Percentiles rank a stretch among this genome's conserved stretches.
phyloP scores from a whole-genome alignment of 768 basidiomycete species.

The Trichaptum fuscoviolaceum region DNA sequence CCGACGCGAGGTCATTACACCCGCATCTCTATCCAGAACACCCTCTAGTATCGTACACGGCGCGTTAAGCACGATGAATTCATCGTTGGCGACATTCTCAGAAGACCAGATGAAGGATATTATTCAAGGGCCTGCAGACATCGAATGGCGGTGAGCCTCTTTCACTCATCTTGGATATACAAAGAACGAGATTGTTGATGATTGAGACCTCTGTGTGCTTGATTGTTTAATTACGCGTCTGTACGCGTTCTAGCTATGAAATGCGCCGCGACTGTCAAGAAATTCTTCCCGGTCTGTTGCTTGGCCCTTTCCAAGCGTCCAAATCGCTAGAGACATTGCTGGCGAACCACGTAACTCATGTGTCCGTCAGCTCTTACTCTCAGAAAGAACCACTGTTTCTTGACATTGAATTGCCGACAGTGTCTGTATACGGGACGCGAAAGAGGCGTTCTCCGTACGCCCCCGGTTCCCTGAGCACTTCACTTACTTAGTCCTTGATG shows the following conservation, averaged over 20 bases:
- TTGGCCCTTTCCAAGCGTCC: conserved; percentile 86
- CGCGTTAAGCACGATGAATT: conserved; percentile 4
- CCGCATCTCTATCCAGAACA: conserved; percentile 3
- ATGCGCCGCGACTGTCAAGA: conserved; percentile 96
- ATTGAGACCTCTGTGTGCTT: background rate
- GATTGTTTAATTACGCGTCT: conserved; percentile 1
- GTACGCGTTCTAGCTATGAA: conserved; percentile 59
- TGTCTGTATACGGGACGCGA: conserved; percentile 83
- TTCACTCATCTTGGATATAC: conserved; percentile 2
- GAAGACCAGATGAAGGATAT: conserved; percentile 48
- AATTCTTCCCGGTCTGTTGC: conserved; percentile 73
- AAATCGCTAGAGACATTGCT: conserved; percentile 71
- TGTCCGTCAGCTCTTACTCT: conserved; percentile 39
- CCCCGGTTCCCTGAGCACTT: conserved; percentile 82
- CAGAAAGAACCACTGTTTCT: background rate
- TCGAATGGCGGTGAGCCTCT: conserved; percentile 76
- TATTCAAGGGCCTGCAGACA: conserved; percentile 74
- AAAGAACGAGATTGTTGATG: background rate
- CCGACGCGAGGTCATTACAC: background rate
- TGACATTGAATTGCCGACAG: conserved; percentile 38
- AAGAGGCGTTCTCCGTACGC: conserved; percentile 85
- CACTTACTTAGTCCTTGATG: conserved; percentile 74
- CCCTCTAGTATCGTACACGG: conserved; percentile 1
- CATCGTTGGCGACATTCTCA: conserved; percentile 3
- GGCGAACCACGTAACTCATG: conserved; percentile 71